Evolutionary conservation across 768 basidiomycete genomes (phyloP), one percentile per base, ranked within the genome.

Genomic region (Boletus rufocinnamomeus): DNA sequence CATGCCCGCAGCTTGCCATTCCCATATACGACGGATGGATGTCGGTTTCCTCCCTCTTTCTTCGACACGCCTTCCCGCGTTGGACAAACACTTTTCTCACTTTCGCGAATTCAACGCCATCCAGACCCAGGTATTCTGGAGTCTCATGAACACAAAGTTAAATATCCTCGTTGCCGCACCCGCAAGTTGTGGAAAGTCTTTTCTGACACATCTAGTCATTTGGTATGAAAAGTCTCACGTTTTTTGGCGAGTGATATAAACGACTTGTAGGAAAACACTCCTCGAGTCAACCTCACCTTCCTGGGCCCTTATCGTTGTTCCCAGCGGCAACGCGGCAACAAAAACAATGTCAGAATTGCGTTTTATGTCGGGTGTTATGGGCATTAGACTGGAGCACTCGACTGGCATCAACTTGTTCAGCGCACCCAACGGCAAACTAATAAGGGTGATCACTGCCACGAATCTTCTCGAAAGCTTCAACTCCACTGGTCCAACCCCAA

Each of bases 101-200:
- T 60, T 88, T 28, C 77, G 75, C 25, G 79, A 81, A 32, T 80
- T 98, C 69, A 97, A 94, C 66, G 84, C 86, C 2, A 85, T 97
- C 2, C 97, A 99, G 69, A 92, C 90, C 0, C 96, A 98, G 62
- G 77, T 83, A 8, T 91, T 91, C 71, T 98, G 96, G 93, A 84
- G 85, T 41, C 64, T 91, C 17, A 75, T 87, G 52, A 84, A 87
- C 66, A 88, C 91, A 4, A 76, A 79, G 41, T 70, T 77, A 35
- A 91, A 95, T 68, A 72, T 85, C 3, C 73, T 98, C 32, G 63
- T 97, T 13, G 89, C 87, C 64, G 90, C 87, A 1, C 95, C 96
- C 2, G 81, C 85, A 5, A 85, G 88, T 16, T 84, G 85, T 57
- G 95, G 95, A 0, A 97, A 96, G 70, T 87, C 91, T 3, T 77